Percentiles rank a stretch among this genome's conserved stretches.
Evolutionary conservation across 495 filamentous ascomycete species (phyloP).

Genomic region (Astrothelium macrocarpum): DNA sequence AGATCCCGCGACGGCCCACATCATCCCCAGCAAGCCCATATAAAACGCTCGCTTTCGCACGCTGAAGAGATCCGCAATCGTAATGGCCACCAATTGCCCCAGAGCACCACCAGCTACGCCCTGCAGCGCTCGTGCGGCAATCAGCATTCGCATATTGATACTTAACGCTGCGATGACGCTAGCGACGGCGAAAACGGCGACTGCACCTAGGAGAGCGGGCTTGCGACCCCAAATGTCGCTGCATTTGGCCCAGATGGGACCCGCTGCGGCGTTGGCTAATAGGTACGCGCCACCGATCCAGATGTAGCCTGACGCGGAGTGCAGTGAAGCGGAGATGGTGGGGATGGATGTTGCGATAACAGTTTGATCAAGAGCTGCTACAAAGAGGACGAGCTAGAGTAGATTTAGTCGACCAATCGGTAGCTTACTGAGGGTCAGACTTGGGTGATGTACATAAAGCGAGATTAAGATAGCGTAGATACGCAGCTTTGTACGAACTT

Average conservation of each 20-base stretch:
- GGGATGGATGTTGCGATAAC: slow-evolving; percentile 53
- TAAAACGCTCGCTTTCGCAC: slow-evolving; percentile 45
- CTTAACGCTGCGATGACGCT: slow-evolving; percentile 42
- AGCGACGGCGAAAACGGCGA: slow-evolving; percentile 31
- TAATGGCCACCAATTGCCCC: slow-evolving; percentile 43
- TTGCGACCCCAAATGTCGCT: slow-evolving; percentile 56
- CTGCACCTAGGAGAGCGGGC: slow-evolving; percentile 39
- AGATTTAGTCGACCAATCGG: background rate
- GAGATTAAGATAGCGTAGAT: background rate
- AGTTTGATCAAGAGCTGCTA: slow-evolving; percentile 55
- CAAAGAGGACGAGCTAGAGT: slow-evolving; percentile 31
- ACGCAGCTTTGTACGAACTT: background rate
- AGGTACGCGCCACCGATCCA: slow-evolving; percentile 63
- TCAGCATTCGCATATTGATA: slow-evolving; percentile 44
- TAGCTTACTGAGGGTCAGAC: background rate
- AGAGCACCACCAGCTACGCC: slow-evolving; percentile 48
- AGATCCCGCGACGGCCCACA: slow-evolving; percentile 49
- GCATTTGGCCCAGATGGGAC: slow-evolving; percentile 48
- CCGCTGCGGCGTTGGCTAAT: slow-evolving; percentile 44
- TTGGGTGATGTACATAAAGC: background rate
- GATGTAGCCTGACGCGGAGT: slow-evolving; percentile 50
- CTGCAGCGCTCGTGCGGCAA: slow-evolving; percentile 46
- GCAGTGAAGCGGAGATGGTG: slow-evolving; percentile 46
- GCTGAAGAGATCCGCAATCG: slow-evolving; percentile 50
- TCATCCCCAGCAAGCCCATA: slow-evolving; percentile 44